phyloP scores from a whole-genome alignment of 352 stramenopile genomes.

The Phytophthora pseudosyringae region DNA sequence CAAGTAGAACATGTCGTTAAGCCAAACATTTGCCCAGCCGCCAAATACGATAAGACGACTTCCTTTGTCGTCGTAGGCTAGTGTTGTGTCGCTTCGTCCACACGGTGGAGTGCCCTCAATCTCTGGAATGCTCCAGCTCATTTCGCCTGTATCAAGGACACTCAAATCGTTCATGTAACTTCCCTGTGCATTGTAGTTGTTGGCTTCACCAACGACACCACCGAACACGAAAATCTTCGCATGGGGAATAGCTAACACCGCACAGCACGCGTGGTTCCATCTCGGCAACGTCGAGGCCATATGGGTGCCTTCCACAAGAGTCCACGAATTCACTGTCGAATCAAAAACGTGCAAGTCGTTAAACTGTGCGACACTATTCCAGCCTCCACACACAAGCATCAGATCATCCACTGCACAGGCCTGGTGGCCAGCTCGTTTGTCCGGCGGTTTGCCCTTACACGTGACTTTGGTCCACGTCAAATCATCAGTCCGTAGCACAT shows the following conservation, averaged over 20 bases:
- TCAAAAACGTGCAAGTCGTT: slow-evolving; percentile 96
- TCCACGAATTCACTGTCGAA: slow-evolving; percentile 87
- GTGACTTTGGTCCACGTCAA: slow-evolving; percentile 87
- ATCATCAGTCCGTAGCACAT: slow-evolving; percentile 89
- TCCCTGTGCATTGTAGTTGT: slow-evolving; percentile 87
- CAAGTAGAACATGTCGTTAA: slow-evolving; percentile 92
- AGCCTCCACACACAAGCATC: slow-evolving; percentile 95
- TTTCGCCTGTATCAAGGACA: slow-evolving; percentile 93
- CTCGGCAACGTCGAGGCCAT: slow-evolving; percentile 82
- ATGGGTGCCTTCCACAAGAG: slow-evolving; percentile 71
- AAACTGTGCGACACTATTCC: slow-evolving; percentile 95
- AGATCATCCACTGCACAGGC: slow-evolving; percentile 88
- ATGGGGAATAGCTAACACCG: slow-evolving; percentile 94
- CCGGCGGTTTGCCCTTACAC: slow-evolving; percentile 85
- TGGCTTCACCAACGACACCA: slow-evolving; percentile 92
- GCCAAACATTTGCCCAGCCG: slow-evolving; percentile 96
- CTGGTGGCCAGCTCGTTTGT: slow-evolving; percentile 94
- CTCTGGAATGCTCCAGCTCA: slow-evolving; percentile 87
- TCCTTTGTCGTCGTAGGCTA: slow-evolving; percentile 93
- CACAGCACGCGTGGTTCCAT: slow-evolving; percentile 95
- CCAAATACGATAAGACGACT: slow-evolving; percentile 94
- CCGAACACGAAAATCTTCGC: slow-evolving; percentile 98
- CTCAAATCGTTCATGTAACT: slow-evolving; percentile 91
- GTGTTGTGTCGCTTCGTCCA: slow-evolving; percentile 92
- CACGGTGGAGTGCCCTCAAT: slow-evolving; percentile 84